A percentile compares a stretch with the other conserved stretches of the same genome.
Evolutionary conservation across 441 rosid genomes (phyloP).

Genomic region (Erysimum cheiri): DNA sequence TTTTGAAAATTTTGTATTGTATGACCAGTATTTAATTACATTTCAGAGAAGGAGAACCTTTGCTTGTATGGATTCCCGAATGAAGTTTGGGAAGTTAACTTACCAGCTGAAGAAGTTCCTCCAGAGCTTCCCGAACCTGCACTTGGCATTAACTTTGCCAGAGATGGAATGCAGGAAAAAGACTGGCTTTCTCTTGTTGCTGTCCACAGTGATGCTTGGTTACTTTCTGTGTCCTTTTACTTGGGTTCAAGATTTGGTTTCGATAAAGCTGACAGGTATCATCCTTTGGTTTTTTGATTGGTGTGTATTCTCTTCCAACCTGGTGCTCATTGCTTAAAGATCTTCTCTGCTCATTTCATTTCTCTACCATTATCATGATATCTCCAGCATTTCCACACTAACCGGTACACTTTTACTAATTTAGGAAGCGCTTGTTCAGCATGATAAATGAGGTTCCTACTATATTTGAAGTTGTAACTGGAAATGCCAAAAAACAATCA

Average conservation of each 20-base stretch:
- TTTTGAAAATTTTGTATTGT: conserved; percentile 12
- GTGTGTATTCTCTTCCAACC: neutral
- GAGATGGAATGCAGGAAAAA: conserved; percentile 97
- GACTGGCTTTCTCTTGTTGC: conserved; percentile 96
- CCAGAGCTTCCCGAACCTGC: conserved; percentile 99
- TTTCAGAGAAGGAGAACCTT: conserved; percentile 85
- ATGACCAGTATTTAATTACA: conserved; percentile 21
- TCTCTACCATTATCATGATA: conserved; percentile 9
- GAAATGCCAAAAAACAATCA: conserved; percentile 60
- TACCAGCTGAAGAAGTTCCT: conserved; percentile 97
- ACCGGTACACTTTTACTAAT: conserved; percentile 15
- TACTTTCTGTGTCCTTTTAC: conserved; percentile 90
- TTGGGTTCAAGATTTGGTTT: conserved; percentile 93
- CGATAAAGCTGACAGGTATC: conserved; percentile 90
- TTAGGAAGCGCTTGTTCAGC: conserved; percentile 92
- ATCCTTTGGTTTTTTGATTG: conserved; percentile 17
- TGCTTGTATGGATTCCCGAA: conserved; percentile 93
- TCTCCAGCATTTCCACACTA: conserved; percentile 22
- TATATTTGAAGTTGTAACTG: conserved; percentile 84
- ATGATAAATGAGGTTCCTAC: conserved; percentile 90
- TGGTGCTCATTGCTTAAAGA: neutral
- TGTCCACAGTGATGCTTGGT: conserved; percentile 97
- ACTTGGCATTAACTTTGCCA: conserved; percentile 91
- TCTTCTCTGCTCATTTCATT: neutral
- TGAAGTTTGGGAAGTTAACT: conserved; percentile 94